Conservation (phyloP, 2,329 filamentous ascomycete species). For the Beauveria pseudobassiana region DNA sequence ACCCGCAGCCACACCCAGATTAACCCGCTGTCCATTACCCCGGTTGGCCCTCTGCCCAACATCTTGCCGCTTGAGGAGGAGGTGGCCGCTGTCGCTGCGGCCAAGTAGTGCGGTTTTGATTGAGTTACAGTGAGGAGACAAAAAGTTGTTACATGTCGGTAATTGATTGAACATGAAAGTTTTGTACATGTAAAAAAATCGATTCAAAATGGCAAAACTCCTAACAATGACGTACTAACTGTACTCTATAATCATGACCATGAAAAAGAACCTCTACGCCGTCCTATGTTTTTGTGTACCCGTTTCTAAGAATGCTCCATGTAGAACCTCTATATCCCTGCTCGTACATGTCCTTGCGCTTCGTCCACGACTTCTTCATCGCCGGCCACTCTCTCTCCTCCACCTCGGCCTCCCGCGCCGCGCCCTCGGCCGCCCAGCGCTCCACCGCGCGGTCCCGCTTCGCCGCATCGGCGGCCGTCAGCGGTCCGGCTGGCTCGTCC, state of each 20-base stretch:
- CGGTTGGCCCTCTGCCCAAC: conserved; percentile 75
- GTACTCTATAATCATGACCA: not conserved
- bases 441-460: not conserved
- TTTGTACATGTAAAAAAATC: too few species aligned
- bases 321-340: not conserved
- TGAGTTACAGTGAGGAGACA: too few species aligned
- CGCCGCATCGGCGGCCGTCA: not conserved
- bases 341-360: not conserved
- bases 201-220: too few species aligned
- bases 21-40: conserved; percentile 67
- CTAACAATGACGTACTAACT: not conserved
- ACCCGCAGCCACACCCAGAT: conserved; percentile 57
- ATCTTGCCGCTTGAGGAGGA: conserved; percentile 73
- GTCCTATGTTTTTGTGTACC: not conserved
- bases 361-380: not conserved
- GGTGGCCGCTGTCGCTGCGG: conserved; percentile 44
- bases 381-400: not conserved
- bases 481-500: not conserved
- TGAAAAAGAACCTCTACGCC: not conserved
- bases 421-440: not conserved
- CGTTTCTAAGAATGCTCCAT: not conserved
- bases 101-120: not conserved
- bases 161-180: too few species aligned
- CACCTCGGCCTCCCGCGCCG: not conserved
- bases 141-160: too few species aligned